A percentile compares a stretch with the other conserved stretches of the same genome.
phyloP scores from a whole-genome alignment of 1,284 basidiomycete species.

The Malassezia brasiliensis region DNA sequence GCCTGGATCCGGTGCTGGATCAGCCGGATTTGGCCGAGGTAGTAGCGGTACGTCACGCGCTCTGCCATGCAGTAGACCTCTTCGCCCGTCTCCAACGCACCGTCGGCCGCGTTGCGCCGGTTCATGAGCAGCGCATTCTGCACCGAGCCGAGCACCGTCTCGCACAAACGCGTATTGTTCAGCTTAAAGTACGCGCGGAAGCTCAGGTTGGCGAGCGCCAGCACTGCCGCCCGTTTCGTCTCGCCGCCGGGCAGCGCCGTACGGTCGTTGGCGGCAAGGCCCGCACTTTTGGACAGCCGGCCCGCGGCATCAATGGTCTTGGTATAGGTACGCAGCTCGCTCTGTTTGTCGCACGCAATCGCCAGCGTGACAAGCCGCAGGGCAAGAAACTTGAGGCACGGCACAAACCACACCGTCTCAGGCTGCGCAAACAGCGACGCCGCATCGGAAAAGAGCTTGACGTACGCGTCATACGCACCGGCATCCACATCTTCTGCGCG shows the following conservation, averaged over 20 bases:
- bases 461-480: conserved; percentile 28
- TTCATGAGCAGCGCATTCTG: conserved; percentile 47
- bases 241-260: conserved; percentile 25
- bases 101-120: conserved; percentile 1
- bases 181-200: conserved; percentile 46
- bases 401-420: conserved; percentile 45
- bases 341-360: conserved; percentile 16
- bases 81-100: conserved; percentile 20
- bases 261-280: conserved; percentile 43
- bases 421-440: conserved; percentile 41
- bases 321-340: background rate
- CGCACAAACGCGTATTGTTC: conserved; percentile 50
- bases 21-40: conserved; percentile 49
- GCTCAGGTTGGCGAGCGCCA: conserved; percentile 43
- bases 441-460: conserved; percentile 31
- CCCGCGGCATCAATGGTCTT: conserved; percentile 45
- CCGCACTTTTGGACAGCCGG: conserved; percentile 38
- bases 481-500: background rate
- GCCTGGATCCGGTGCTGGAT: conserved; percentile 49
- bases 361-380: conserved; percentile 23
- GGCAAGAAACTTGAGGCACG: conserved; percentile 27
- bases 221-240: conserved; percentile 39
- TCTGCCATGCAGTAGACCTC: conserved; percentile 47
- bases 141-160: conserved; percentile 50
- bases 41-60: conserved; percentile 49